Base-by-base conservation (phyloP, 2,329 filamentous ascomycete species). In the Epichloe glyceriae region DNA sequence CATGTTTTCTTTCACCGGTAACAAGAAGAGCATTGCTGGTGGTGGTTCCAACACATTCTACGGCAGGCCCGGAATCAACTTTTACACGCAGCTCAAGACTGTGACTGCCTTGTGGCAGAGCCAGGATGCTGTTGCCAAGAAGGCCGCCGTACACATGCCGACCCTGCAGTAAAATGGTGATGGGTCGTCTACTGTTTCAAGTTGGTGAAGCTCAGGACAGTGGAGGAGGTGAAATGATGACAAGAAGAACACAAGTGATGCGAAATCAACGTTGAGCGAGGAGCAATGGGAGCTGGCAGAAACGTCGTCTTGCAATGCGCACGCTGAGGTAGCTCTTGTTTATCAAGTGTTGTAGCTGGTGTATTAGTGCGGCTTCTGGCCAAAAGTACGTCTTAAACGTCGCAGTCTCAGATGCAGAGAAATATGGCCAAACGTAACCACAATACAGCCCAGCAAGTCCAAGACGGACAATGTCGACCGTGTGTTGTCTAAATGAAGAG, bases 61-160 rank as follows among this genome's bases (percentile, higher is more conserved):
- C 70, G 93, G 93, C 58, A 86, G 87, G 69, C 88, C 89, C 0
- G 93, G 91, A 22, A 70, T 98, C 65, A 83, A 86, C 64, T 98
- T 98, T 66, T 97, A 95, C 70, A 98, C 93, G 3, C 93, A 97
- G 72, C 79, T 86, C 64, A 97, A 98, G 86, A 98, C 93, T 3
- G 93, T 98, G 46, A 98, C 93, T 49, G 85, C 88, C 58, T 71
- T 94, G 65, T 98, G 93, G 93, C 81, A 82, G 62, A 82, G 79
- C 54, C 82, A 90, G 62, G 90, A 96, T 71, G 90, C 88, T 1
- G 78, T 93, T 46, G 83, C 82, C 50, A 86, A 83, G 58, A 91
- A 90, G 78, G 90, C 90, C 15, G 81, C 83, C 61, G 88, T 94
- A 11, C 79, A 86, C 55, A 97, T 97, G 91, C 91, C 91, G 19